Evolutionary conservation across 2,329 filamentous ascomycete species (phyloP).

Genomic region (Fusarium sacchari): DNA sequence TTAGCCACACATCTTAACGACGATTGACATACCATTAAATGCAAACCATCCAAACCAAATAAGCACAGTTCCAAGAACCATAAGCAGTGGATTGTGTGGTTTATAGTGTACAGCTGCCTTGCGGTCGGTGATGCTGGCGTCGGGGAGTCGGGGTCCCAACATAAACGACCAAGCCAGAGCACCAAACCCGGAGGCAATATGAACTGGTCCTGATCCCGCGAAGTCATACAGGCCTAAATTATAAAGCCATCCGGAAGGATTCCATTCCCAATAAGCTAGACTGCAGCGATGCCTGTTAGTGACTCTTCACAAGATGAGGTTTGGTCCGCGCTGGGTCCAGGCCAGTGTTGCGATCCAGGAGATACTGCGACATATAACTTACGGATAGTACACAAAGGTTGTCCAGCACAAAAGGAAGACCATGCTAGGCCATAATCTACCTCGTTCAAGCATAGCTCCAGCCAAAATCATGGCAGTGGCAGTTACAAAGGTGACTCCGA

Average conservation of each 20-base stretch:
- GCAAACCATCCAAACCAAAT: constrained; percentile 73
- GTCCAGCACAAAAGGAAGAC: constrained; percentile 73
- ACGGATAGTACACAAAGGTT: constrained; percentile 68
- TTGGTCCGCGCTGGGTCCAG: too few species aligned
- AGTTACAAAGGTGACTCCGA: constrained; percentile 52
- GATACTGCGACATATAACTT: background rate
- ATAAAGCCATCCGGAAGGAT: constrained; percentile 71
- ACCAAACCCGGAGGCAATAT: constrained; percentile 71
- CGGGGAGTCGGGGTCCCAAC: constrained; percentile 63
- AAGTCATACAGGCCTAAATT: constrained; percentile 69
- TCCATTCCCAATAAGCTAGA: constrained; percentile 75
- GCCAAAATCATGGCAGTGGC: constrained; percentile 54
- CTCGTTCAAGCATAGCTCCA: constrained; percentile 52
- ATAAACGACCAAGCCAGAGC: constrained; percentile 72
- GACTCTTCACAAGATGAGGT: background rate
- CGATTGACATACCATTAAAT: constrained; percentile 55
- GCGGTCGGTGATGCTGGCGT: constrained; percentile 23
- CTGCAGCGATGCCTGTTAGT: background rate
- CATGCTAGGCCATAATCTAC: constrained; percentile 58
- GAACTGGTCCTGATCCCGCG: constrained; percentile 71
- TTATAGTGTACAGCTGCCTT: constrained; percentile 50
- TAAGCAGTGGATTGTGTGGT: constrained; percentile 70
- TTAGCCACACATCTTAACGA: rapidly evolving
- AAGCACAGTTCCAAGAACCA: constrained; percentile 71
- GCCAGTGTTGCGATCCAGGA: background rate